Base-by-base conservation (phyloP, 768 basidiomycete genomes). In the Panaeolus cyanescens region DNA sequence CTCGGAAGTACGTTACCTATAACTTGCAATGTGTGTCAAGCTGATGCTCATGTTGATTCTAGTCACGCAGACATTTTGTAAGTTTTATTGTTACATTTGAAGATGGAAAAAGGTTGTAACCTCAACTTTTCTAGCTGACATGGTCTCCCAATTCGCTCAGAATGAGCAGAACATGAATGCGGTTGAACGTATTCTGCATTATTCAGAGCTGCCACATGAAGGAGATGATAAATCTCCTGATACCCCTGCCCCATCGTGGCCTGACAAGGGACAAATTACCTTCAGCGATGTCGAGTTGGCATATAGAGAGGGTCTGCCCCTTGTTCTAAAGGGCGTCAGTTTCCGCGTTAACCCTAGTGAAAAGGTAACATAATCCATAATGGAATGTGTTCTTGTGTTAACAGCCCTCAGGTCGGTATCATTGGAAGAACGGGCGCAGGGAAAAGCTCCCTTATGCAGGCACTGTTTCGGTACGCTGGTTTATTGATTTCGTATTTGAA, bases 151-250 rank as follows among this genome's bases (percentile, higher is more conserved):
- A 30, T 88, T 84, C 65, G 85, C 87, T 4, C 76, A 79, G 62
- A 86, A 83, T 63, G 87, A 88, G 67, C 85, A 88, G 70, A 86
- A 87, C 67, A 89, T 90, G 83, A 90, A 90, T 65, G 83, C 86
- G 0, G 88, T 88, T 6, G 90, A 91, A 67, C 82, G 90, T 22
- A 77, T 91, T 2, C 73, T 87, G n/a, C 82, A 88, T 56, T 93
- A 91, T 72, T 79, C 83, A 12, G 80, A 88, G 37, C 79, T 95
- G 3, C 62, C 80, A 0, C 90, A 92, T 68, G 87, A 84, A 8
- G 75, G 67, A n/a, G 58, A 72, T 1, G 69, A 79, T 28, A 63
- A 64, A 33, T 22, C 54, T 10, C 4, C 32, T 8, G 55, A 33
- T 10, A 84, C 86, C 57, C 82, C 83, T 13, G 77, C 81, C 0